phyloP scores from a whole-genome alignment of 192 early-diverging fungal species.

The Geranomyces variabilis region DNA sequence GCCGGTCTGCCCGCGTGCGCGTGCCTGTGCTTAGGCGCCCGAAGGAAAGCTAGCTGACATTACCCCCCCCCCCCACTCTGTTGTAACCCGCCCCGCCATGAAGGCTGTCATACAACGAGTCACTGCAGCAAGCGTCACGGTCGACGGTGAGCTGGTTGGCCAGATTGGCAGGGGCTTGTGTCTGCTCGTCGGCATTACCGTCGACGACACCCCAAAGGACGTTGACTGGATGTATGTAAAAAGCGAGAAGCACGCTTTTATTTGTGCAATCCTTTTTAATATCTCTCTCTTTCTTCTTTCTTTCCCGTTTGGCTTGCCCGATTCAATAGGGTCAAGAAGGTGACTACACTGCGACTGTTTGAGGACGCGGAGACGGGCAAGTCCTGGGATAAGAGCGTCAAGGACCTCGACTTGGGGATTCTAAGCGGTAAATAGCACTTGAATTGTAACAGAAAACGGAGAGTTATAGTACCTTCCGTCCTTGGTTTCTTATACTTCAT shows the following conservation, averaged over 20 bases:
- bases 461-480: background rate
- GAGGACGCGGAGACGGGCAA: constrained; percentile 58
- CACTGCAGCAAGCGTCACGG: constrained; percentile 67
- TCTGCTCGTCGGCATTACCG: constrained; percentile 47
- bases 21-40: too few species aligned
- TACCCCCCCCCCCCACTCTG: too few species aligned
- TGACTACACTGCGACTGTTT: constrained; percentile 79
- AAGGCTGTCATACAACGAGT: constrained; percentile 70
- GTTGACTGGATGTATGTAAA: constrained; percentile 72
- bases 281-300: background rate
- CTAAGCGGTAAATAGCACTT: constrained; percentile 64
- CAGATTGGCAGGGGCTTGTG: constrained; percentile 80
- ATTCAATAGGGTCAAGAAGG: constrained; percentile 73
- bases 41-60: too few species aligned
- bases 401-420: constrained; percentile 72
- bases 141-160: constrained; percentile 75
- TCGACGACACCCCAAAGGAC: constrained; percentile 59
- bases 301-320: background rate
- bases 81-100: constrained; percentile 43
- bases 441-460: background rate
- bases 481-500: too few species aligned
- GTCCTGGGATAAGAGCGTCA: constrained; percentile 82
- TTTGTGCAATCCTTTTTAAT: background rate
- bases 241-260: background rate
- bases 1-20: too few species aligned